Conservation (phyloP, 2,329 filamentous ascomycete genomes). For the Thelonectria discophora region DNA sequence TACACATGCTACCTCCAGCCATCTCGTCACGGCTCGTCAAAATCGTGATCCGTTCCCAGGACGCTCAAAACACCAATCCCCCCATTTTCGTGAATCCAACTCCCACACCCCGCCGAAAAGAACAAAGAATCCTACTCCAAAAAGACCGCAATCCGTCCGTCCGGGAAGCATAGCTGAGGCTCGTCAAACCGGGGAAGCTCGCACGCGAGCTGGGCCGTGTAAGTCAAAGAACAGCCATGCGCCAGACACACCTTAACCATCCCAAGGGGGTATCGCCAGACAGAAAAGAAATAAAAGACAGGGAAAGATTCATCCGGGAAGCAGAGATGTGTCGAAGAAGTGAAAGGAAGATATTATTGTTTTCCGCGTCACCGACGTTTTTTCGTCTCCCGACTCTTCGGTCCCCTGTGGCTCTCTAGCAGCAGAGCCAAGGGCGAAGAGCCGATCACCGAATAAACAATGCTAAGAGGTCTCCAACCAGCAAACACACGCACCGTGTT, state of each 20-base stretch:
- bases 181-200: background rate
- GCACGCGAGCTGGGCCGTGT: background rate
- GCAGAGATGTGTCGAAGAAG: conserved; percentile 37
- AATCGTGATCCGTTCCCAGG: conserved; percentile 31
- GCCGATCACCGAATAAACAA: conserved; percentile 37
- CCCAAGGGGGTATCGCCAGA: conserved; percentile 48
- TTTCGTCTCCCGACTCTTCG: conserved; percentile 36
- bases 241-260: conserved; percentile 35
- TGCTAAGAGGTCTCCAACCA: conserved; percentile 37
- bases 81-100: conserved; percentile 37
- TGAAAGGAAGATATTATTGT: conserved; percentile 33
- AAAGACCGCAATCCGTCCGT: conserved; percentile 42
- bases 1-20: conserved; percentile 18
- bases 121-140: conserved; percentile 43
- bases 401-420: conserved; percentile 34
- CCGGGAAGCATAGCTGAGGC: conserved; percentile 11
- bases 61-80: conserved; percentile 40
- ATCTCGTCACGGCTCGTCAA: conserved; percentile 34
- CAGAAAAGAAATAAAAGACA: conserved; percentile 41
- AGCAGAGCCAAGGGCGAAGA: conserved; percentile 40
- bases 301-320: conserved; percentile 35
- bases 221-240: background rate
- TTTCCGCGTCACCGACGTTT: conserved; percentile 36
- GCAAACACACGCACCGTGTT: conserved; percentile 30
- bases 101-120: conserved; percentile 42